Evolutionary conservation across 768 basidiomycete genomes (phyloP).

Genomic region (Candolleomyces aberdarensis): DNA sequence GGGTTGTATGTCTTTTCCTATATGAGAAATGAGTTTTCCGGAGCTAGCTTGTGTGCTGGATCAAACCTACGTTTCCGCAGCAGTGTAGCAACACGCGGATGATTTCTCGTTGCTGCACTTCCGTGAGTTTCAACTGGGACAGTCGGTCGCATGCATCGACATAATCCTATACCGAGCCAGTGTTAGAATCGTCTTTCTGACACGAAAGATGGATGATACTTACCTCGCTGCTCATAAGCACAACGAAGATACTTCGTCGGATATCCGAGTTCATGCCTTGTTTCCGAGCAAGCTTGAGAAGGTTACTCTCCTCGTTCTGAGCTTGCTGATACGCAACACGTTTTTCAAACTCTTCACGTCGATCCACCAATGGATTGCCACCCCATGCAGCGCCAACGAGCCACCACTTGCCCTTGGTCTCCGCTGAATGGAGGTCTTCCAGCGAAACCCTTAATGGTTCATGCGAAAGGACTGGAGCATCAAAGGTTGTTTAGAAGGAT

Average conservation of each 20-base stretch:
- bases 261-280: slow-evolving; percentile 99
- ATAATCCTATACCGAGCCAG: slow-evolving; percentile 65
- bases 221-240: slow-evolving; percentile 95
- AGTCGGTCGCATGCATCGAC: slow-evolving; percentile 94
- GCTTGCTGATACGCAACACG: slow-evolving; percentile 15
- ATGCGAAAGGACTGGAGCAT: slow-evolving; percentile 62
- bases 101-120: slow-evolving; percentile 92
- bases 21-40: not conserved
- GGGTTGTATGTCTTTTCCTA: slow-evolving; percentile 94
- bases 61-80: slow-evolving; percentile 72
- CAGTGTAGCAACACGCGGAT: slow-evolving; percentile 92
- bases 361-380: slow-evolving; percentile 86
- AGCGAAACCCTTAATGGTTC: slow-evolving; percentile 87
- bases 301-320: slow-evolving; percentile 30
- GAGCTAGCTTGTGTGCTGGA: not conserved
- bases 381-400: slow-evolving; percentile 95
- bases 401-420: slow-evolving; percentile 97
- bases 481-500: not conserved
- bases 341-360: slow-evolving; percentile 37
- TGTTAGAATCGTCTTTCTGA: not conserved
- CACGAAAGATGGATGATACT: slow-evolving; percentile 15
- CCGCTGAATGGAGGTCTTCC: slow-evolving; percentile 78
- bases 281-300: slow-evolving; percentile 80
- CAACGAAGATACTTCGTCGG: slow-evolving; percentile 84
- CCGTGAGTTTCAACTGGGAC: slow-evolving; percentile 76